These are phyloP conservation scores for Termitomyces sp. DNA, from an alignment of 768 basidiomycete genomes.

Conservation along the genomic window DNA sequence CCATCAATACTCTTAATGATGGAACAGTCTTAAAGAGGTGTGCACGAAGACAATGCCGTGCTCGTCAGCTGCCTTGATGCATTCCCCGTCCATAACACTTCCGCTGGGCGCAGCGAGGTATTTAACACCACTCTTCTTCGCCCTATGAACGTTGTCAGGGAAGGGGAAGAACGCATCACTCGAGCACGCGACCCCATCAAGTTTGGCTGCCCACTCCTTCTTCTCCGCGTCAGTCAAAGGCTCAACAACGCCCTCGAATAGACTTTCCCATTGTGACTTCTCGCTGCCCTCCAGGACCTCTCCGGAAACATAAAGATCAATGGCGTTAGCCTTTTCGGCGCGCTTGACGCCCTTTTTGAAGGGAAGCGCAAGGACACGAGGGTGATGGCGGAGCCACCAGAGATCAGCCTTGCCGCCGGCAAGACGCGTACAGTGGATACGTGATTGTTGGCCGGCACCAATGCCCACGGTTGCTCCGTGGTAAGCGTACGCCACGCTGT, in stretches of 20 bases:
- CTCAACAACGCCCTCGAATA: constrained; percentile 73
- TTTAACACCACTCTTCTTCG: constrained; percentile 84
- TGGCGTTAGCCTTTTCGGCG: constrained; percentile 97
- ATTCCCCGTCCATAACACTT: constrained; percentile 96
- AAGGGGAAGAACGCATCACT: constrained; percentile 99
- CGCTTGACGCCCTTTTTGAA: constrained; percentile 98
- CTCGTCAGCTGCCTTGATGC: constrained; percentile 96
- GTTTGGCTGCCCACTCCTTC: constrained; percentile 64
- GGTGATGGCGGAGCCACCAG: constrained; percentile 99
- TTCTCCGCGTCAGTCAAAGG: constrained; percentile 68
- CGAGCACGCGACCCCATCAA: constrained; percentile 88
- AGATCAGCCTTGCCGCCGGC: constrained; percentile 98
- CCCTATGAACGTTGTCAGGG: constrained; percentile 95
- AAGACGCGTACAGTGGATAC: constrained; percentile 98
- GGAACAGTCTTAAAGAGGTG: constrained; percentile 85
- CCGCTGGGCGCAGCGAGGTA: constrained; percentile 92
- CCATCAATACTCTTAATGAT: constrained; percentile 47
- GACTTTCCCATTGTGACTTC: constrained; percentile 83
- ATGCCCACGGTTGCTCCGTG: constrained; percentile 92
- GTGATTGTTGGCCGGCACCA: constrained; percentile 97
- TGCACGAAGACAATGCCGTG: constrained; percentile 89
- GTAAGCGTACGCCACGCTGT: constrained; percentile 94
- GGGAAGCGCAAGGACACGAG: constrained; percentile 85
- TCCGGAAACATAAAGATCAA: constrained; percentile 92
- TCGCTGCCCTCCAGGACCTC: constrained; percentile 88